phyloP scores from a whole-genome alignment of 345 rosid species.

The Heritiera littoralis region DNA sequence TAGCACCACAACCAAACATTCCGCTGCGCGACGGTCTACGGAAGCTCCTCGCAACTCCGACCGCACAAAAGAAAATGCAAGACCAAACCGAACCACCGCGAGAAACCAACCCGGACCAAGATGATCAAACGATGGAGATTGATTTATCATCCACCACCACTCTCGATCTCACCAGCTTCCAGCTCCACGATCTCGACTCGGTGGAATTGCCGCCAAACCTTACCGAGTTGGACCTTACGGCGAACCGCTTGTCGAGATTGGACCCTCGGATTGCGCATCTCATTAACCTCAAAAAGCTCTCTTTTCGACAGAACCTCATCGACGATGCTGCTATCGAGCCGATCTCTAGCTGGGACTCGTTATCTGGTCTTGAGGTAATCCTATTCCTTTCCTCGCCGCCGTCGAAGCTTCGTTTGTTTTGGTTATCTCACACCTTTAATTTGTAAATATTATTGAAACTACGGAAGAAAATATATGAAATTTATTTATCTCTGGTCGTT shows the following conservation, averaged over 20 bases:
- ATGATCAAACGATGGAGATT: conserved; percentile 41
- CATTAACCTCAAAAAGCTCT: conserved; percentile 68
- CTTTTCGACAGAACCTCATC: conserved; percentile 88
- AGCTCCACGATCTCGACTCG: conserved; percentile 77
- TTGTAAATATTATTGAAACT: not conserved
- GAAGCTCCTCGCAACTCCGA: conserved; percentile 10
- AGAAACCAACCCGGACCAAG: conserved; percentile 16
- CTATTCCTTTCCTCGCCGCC: not conserved
- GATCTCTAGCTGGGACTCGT: conserved; percentile 61
- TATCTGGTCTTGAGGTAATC: conserved; percentile 79
- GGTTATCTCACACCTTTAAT: not conserved
- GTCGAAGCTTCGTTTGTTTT: not conserved
- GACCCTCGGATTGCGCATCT: conserved; percentile 80
- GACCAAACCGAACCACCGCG: conserved; percentile 15
- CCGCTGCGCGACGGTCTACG: not conserved
- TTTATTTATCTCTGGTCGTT: not conserved
- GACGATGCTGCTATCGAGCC: conserved; percentile 70
- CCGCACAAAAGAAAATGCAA: conserved; percentile 27
- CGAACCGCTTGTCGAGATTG: conserved; percentile 71
- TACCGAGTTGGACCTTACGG: conserved; percentile 88
- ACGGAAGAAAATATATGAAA: not conserved
- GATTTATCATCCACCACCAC: conserved; percentile 49
- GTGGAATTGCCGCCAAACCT: conserved; percentile 65
- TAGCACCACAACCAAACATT: not conserved
- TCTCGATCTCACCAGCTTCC: conserved; percentile 91